A percentile compares a stretch with the other conserved stretches of the same genome.
Conservation (phyloP, 768 basidiomycete genomes). For the Jaapia argillacea region DNA sequence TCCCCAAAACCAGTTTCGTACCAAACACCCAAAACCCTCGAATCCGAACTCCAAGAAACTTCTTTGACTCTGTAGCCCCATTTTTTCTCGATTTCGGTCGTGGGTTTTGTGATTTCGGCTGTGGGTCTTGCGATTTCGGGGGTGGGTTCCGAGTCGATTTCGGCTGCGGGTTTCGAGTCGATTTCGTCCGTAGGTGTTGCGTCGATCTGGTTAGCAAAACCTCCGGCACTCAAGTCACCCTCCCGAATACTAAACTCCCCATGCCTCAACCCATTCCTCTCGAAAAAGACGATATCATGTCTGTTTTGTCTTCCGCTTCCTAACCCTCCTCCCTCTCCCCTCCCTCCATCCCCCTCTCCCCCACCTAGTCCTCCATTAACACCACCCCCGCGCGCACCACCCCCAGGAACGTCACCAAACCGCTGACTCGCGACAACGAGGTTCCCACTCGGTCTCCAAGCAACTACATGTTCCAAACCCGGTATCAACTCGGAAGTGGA, state of each 20-base stretch:
- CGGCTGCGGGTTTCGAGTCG: too few species aligned
- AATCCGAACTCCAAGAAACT: conserved; percentile 82
- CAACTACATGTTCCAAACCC: conserved; percentile 69
- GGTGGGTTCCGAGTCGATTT: too few species aligned
- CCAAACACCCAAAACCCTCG: conserved; percentile 80
- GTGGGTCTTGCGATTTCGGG: too few species aligned
- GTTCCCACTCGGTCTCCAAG: conserved; percentile 87
- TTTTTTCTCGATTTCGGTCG: conserved; percentile 19
- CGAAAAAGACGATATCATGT: conserved; percentile 90
- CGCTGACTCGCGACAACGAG: conserved; percentile 76
- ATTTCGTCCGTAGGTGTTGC: too few species aligned
- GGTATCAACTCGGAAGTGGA: conserved; percentile 78
- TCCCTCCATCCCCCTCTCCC: too few species aligned
- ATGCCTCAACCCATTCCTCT: conserved; percentile 88
- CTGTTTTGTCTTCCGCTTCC: conserved; percentile 52
- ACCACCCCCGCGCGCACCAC: too few species aligned
- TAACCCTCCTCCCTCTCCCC: too few species aligned
- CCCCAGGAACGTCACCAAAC: conserved; percentile 68
- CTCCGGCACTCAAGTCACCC: conserved; percentile 10
- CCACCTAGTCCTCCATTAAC: too few species aligned
- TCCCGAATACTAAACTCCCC: conserved; percentile 72
- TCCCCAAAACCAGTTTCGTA: conserved; percentile 60
- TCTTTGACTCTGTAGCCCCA: conserved; percentile 73
- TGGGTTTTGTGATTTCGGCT: neutral
- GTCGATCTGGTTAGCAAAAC: too few species aligned